Base-by-base conservation (phyloP, 768 basidiomycete genomes). In the Tubosaeta brunneosetosa region DNA sequence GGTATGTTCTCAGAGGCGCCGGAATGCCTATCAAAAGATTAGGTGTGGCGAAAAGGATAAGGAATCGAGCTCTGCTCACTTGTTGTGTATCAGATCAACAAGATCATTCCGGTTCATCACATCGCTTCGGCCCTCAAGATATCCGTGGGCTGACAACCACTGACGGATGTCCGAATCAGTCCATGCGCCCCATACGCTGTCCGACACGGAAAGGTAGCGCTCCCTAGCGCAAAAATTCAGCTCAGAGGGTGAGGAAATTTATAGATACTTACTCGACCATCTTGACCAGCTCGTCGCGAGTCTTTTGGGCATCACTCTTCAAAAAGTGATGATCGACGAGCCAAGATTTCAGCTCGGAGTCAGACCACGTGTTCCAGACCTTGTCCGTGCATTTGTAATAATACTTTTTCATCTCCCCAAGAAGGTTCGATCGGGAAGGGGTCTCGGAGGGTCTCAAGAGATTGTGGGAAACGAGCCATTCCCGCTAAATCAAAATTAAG, bases 391-490 rank as follows among this genome's bases (percentile, higher is more conserved):
- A 58, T 47, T 70, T 71, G 62, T 90, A 94, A 66, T 95, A 92
- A 63, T 93, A 94, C 29, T 76, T 73, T 52, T 82, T 74, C 88
- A 97, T 91, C 45, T 83, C 67, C 16, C 74, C 75, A 36, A 82
- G 58, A 32, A 94, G 78, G 49, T 78, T 74, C 46, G 82, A 77
- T 40, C 83, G 55, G 31, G 78, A 47, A 72, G 70, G 51, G 53
- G 83, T 81, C n/a, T 79, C 66, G 16, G 78, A 66, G 61, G 83
- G 69, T 63, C 85, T 78, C 61, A 93, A 74, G 58, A 97, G 70
- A 52, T 85, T 80, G 66, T 93, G 91, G 9, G 79, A 70, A 13
- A 90, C 73, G 43, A 97, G 86, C 94, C 94, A 97, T 52, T 86
- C 74, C 51, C 85, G 84, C 88, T 91, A 54, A 9, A 52, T 17